A percentile compares a stretch with the other conserved stretches of the same genome.
phyloP scores from a whole-genome alignment of 2,329 filamentous ascomycete species.

The Chaetomium strumarium region DNA sequence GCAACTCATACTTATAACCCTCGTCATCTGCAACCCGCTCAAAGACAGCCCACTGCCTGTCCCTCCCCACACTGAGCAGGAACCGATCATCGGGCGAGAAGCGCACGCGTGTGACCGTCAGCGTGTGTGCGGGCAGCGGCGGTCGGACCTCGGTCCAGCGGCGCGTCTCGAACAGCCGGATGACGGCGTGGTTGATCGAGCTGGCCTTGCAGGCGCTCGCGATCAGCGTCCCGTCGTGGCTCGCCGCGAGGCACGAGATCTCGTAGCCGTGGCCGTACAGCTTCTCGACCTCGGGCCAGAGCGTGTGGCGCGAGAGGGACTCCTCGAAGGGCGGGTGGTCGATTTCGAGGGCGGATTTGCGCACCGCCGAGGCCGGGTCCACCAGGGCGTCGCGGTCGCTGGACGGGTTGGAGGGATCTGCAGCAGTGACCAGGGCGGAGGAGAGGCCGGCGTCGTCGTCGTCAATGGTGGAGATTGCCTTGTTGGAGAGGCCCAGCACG shows the following conservation, averaged over 20 bases:
- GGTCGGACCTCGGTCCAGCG: conserved; percentile 85
- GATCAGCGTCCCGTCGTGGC: conserved; percentile 66
- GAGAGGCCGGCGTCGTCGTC: conserved; percentile 39
- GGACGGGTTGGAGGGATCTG: conserved; percentile 34
- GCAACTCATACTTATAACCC: conserved; percentile 46
- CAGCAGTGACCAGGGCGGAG: conserved; percentile 18
- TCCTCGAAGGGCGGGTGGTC: conserved; percentile 82
- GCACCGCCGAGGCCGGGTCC: conserved; percentile 50
- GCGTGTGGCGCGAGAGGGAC: conserved; percentile 77
- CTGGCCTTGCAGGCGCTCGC: conserved; percentile 92
- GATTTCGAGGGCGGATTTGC: conserved; percentile 58
- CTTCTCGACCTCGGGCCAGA: conserved; percentile 96
- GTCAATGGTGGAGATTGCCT: conserved; percentile 63
- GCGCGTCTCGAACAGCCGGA: conserved; percentile 81
- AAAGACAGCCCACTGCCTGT: conserved; percentile 88
- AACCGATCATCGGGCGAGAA: conserved; percentile 71
- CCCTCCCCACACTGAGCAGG: conserved; percentile 82
- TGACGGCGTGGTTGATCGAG: conserved; percentile 88
- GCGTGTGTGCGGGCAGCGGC: conserved; percentile 73
- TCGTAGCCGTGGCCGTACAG: conserved; percentile 97
- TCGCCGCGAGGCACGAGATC: conserved; percentile 79
- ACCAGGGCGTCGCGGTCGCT: conserved; percentile 45
- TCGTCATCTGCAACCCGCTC: conserved; percentile 34
- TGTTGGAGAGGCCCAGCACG: conserved; percentile 91
- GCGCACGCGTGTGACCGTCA: conserved; percentile 76